Percentiles rank a stretch among this genome's conserved stretches.
These are phyloP conservation scores for Rutidosis leptorrhynchoides DNA, from an alignment of 129 eudicot genomes.

Conservation along the genomic window DNA sequence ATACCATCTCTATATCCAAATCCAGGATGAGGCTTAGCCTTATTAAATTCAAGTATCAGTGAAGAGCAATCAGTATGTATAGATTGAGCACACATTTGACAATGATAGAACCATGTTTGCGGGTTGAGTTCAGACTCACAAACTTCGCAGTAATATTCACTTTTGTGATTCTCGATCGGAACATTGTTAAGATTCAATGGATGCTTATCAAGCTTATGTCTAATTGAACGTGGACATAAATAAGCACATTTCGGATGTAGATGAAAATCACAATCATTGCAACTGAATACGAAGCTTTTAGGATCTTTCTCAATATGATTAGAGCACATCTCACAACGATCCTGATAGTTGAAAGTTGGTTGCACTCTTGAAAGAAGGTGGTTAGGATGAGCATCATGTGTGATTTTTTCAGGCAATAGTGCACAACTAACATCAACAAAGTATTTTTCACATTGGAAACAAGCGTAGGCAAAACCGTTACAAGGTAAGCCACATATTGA, in stretches of 20 bases:
- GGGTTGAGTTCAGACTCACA: not conserved
- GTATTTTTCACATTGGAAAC: not conserved
- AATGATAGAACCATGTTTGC: not conserved
- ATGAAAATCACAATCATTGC: not conserved
- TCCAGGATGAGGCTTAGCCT: not conserved
- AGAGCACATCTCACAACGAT: not conserved
- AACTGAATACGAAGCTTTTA: too few relatives aligned
- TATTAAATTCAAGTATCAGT: not conserved
- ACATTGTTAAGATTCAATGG: too few relatives aligned
- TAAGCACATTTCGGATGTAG: not conserved
- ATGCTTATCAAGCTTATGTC: too few relatives aligned
- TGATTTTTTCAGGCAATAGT: not conserved
- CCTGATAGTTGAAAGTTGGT: too few relatives aligned
- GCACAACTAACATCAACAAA: not conserved
- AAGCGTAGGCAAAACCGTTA: slow-evolving; percentile 1
- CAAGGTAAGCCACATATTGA: not conserved
- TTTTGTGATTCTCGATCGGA: too few relatives aligned
- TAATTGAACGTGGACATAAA: not conserved
- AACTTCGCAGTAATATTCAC: too few relatives aligned
- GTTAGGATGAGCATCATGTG: not conserved
- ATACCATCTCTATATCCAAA: not conserved
- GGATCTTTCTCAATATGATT: too few relatives aligned
- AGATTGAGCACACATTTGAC: not conserved
- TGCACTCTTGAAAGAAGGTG: not conserved
- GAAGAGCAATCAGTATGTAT: not conserved